phyloP scores from a whole-genome alignment of 345 rosid species.

The Cardamine resedifolia region DNA sequence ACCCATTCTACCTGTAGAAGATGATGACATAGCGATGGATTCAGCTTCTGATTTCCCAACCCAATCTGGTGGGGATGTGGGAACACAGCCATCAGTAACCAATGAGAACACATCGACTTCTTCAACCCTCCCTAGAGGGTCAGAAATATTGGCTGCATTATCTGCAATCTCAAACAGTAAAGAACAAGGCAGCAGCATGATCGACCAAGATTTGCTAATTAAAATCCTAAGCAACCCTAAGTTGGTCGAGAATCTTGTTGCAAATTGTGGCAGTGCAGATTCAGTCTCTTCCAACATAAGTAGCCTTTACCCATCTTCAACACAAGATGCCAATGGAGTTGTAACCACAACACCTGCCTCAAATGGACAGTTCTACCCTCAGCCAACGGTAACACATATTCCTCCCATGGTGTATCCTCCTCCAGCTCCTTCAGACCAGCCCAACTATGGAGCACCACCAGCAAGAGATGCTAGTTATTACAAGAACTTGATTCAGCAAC shows the following conservation, averaged over 20 bases:
- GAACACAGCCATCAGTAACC: slow-evolving; percentile 23
- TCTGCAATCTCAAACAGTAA: slow-evolving; percentile 63
- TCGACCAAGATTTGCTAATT: slow-evolving; percentile 77
- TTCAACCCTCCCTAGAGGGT: slow-evolving; percentile 42
- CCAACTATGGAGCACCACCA: slow-evolving; percentile 47
- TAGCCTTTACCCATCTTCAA: slow-evolving; percentile 33
- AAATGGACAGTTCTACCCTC: slow-evolving; percentile 51
- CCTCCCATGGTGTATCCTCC: slow-evolving; percentile 39
- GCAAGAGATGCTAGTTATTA: slow-evolving; percentile 77
- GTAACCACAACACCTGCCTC: slow-evolving; percentile 48
- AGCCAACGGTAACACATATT: slow-evolving; percentile 36
- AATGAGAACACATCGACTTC: slow-evolving; percentile 44
- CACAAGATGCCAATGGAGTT: slow-evolving; percentile 41
- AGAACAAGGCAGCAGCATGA: slow-evolving; percentile 57
- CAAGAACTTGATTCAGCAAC: slow-evolving; percentile 95
- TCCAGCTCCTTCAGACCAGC: slow-evolving; percentile 41
- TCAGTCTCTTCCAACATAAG: slow-evolving; percentile 44
- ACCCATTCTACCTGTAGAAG: slow-evolving; percentile 84
- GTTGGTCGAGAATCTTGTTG: slow-evolving; percentile 68
- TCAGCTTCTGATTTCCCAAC: slow-evolving; percentile 39
- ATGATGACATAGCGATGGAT: slow-evolving; percentile 63
- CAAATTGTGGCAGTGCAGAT: slow-evolving; percentile 47
- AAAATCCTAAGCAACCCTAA: slow-evolving; percentile 79
- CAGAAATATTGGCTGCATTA: slow-evolving; percentile 64
- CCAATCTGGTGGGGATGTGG: slow-evolving; percentile 16